Evolutionary conservation across 1,139 yeast species (phyloP).

Genomic region (Diutina neorugosa): DNA sequence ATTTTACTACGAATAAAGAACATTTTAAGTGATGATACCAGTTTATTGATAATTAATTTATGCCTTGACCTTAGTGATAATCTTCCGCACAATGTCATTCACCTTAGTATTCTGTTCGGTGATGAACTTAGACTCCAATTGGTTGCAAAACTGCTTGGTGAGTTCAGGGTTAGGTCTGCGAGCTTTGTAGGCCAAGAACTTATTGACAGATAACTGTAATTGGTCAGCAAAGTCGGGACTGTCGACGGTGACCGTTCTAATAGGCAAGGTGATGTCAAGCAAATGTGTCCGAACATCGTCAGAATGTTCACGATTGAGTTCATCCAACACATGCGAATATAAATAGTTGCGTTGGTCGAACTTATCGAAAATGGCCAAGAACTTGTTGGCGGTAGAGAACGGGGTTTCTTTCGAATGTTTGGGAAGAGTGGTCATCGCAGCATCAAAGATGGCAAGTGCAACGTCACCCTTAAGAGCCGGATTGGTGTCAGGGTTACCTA

Average conservation of each 20-base stretch:
- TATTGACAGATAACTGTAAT: conserved; percentile 61
- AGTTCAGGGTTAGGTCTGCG: conserved; percentile 32
- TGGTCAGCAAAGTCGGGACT: conserved; percentile 39
- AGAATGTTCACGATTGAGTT: conserved; percentile 28
- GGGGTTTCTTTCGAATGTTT: conserved; percentile 15
- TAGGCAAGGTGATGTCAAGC: conserved; percentile 53
- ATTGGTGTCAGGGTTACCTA: conserved; percentile 76
- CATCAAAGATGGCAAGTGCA: conserved; percentile 71
- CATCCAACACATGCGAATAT: conserved; percentile 49
- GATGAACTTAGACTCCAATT: conserved; percentile 9
- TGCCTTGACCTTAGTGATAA: background rate
- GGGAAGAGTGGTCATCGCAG: conserved; percentile 46
- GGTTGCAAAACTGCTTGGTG: conserved; percentile 31
- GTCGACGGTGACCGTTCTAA: conserved; percentile 36
- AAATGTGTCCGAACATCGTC: conserved; percentile 30
- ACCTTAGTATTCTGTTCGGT: background rate
- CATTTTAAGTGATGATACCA: background rate
- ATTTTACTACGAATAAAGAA: background rate
- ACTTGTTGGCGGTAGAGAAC: conserved; percentile 31
- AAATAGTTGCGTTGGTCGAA: conserved; percentile 60
- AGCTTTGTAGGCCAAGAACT: conserved; percentile 49
- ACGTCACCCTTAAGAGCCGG: conserved; percentile 89
- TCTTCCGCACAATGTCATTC: background rate
- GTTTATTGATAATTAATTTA: background rate
- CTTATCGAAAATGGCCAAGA: conserved; percentile 47